Percentiles rank a stretch among this genome's conserved stretches.
Evolutionary conservation across 441 rosid genomes (phyloP).

Genomic region (Aquilaria agallochum): DNA sequence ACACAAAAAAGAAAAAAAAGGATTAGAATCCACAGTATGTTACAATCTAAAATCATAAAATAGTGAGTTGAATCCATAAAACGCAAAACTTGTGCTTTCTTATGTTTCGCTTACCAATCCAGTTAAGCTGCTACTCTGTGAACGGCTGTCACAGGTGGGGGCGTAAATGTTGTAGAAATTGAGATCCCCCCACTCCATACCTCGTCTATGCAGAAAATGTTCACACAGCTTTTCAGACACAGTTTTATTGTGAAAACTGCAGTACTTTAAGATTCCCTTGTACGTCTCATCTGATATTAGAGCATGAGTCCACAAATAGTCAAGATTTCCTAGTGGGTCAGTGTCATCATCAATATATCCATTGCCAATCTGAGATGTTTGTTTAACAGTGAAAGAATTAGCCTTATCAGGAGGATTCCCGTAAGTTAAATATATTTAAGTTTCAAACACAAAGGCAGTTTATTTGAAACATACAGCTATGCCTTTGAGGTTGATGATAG

Average conservation of each 20-base stretch:
- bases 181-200: neutral
- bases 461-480: slow-evolving; percentile 15
- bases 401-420: neutral
- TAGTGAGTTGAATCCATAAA: neutral
- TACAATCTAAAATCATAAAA: no score
- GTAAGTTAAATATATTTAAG: neutral
- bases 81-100: no score
- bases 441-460: no score
- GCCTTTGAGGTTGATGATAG: slow-evolving; percentile 29
- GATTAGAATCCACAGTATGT: neutral
- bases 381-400: neutral
- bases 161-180: slow-evolving; percentile 25
- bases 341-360: slow-evolving; percentile 19
- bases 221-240: slow-evolving; percentile 3
- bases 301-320: slow-evolving; percentile 21
- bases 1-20: neutral
- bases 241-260: slow-evolving; percentile 16
- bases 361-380: slow-evolving; percentile 24
- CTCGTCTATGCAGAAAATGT: neutral
- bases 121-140: neutral
- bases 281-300: slow-evolving; percentile 24
- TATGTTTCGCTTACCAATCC: slow-evolving; percentile 9
- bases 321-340: neutral
- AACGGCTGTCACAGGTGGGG: slow-evolving; percentile 14
- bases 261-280: slow-evolving; percentile 14